Evolutionary conservation across 345 rosid species (phyloP), one percentile per base, ranked within the genome.

Genomic region (Populus nigra): DNA sequence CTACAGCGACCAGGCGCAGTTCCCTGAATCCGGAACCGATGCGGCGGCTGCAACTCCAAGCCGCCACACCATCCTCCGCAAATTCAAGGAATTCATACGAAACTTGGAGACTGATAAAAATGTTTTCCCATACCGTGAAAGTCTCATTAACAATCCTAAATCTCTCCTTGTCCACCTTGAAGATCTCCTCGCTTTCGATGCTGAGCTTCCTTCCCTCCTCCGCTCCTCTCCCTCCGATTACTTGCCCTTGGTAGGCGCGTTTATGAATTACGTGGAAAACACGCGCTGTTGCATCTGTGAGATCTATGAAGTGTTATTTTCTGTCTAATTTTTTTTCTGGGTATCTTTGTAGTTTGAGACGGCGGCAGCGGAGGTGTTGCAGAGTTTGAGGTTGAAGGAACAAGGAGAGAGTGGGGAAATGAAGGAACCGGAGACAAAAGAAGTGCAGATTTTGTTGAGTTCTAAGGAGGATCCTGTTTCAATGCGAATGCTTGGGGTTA

Each of bases 1-100:
- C 88, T 96, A 85, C 92, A 96, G 98, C 84, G 93, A 92, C 83
- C 97, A 92, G 86, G 94, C 97, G 22, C 96, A 91, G 80, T 94
- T 92, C 77, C 97, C 93, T 23, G 93, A 92, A 50, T 74, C 86
- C 31, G 94, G 84, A 55, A 80, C 86, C 36, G 86, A 79, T 23
- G 82, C 50, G 74, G 71, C 61, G 61, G 50, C 76, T 22, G 85
- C 86, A 53, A 87, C 69, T 39, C 81, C 87, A 38, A 77, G 96
- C 45, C 95, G 93, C 63, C 97, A 92, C 84, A 87, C 96, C 16
- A 81, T 92, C 73, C 89, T 88, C 80, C 89, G 85, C 45, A 91
- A 92, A 75, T 89, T 96, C 78, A 93, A 92, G 84, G 99, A 96
- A 80, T 96, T 93, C 88, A 90, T 96, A 75, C 80, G 97, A 75